phyloP scores from a whole-genome alignment of 805 yeast species.

The Saturnispora galanensis region DNA sequence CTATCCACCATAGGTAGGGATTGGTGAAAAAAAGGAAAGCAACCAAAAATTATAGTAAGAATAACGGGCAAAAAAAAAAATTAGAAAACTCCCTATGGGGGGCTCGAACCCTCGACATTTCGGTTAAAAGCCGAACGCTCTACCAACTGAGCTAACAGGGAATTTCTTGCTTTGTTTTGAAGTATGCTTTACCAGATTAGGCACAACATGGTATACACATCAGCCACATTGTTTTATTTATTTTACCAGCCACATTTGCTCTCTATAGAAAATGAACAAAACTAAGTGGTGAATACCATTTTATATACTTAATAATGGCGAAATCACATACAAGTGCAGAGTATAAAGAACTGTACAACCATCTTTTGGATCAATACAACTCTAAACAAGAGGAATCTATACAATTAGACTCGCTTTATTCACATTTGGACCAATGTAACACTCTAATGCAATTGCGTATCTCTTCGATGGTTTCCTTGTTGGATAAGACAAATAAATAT shows the following conservation, averaged over 20 bases:
- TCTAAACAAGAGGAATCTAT: neutral
- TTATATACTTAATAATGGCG: no score
- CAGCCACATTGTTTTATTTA: neutral
- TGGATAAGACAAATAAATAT: neutral
- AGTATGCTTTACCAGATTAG: no score
- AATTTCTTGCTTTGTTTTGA: conserved; percentile 8
- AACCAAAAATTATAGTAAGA: neutral
- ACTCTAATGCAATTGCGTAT: conserved; percentile 5
- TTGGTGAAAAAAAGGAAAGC: neutral
- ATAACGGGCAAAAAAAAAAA: conserved; percentile 12
- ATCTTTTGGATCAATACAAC: neutral
- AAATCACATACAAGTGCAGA: neutral
- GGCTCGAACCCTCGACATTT: conserved; percentile 56
- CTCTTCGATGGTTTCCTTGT: neutral
- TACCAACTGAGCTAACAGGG: conserved; percentile 56
- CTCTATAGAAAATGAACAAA: no score
- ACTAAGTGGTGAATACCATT: no score
- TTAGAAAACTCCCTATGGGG: conserved; percentile 39
- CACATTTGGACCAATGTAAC: conserved; percentile 1
- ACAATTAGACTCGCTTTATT: no score
- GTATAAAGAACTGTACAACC: neutral
- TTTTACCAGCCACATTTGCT: neutral
- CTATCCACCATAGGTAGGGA: no score
- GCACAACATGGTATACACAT: no score
- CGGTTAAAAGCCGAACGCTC: conserved; percentile 62